Base-by-base conservation (phyloP, 805 yeast species). In the Cyberlindnera euphorbiiphila region DNA sequence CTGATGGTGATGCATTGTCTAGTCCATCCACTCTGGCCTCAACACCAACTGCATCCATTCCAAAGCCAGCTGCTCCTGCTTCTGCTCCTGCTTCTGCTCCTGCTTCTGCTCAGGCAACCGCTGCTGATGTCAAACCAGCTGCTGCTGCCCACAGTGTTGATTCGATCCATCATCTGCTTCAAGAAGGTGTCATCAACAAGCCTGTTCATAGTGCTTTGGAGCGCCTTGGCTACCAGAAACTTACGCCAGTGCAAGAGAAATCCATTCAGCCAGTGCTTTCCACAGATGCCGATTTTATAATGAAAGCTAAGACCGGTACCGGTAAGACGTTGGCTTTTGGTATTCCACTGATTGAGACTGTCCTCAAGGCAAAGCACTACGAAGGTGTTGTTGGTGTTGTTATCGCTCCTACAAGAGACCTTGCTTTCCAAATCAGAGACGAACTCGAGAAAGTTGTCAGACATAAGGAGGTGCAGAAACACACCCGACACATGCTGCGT, bases 251-350 rank as follows among this genome's bases (percentile, higher is more conserved):
- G 20, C 94, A 85, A 57, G 72, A 74, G 40, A 65, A 70, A 47
- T 67, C 88, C 10, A 69, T 84, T 30, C 64, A 69, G 32, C 82
- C 85, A 16, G 69, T 76, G 28, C 61, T 83, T 26, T 53, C 65
- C 12, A 65, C 67, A 26, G 65, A 71, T n/a, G 59, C 68, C 13
- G 89, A 91, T 47, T 68, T 86, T 29, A 86, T 88, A 16, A 88
- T 87, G 25, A 72, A 95, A 53, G 96, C 97, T 19, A 86, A 86
- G 59, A 88, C 97, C 4, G 97, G 97, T 58, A 88, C 97, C 2
- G 97, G 97, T 54, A 88, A 88, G 60, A 88, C 97, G 0, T 76
- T 85, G 45, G 94, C 96, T 0, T 88, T 86, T 59, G 81, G 89
- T 43, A 67, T 89, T 29, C 96, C 96, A 3, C 64, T 85, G 10